Evolutionary conservation across 495 filamentous ascomycete species (phyloP).

Genomic region (Lineolata rhizophorae): DNA sequence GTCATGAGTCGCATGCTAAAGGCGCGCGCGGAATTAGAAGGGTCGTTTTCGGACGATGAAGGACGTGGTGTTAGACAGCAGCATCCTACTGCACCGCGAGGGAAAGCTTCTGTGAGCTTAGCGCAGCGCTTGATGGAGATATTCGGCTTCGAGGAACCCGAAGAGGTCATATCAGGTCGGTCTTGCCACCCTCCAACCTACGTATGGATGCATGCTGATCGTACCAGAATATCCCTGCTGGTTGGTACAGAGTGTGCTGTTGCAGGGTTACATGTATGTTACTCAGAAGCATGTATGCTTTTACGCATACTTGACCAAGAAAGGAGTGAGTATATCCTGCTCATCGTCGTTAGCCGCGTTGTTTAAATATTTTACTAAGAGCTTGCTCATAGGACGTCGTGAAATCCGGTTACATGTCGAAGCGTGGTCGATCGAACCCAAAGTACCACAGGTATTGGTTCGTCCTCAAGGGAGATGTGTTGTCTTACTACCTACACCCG

Average conservation of each 20-base stretch:
- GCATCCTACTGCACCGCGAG: conserved; percentile 14
- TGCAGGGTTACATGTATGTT: conserved; percentile 95
- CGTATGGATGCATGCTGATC: conserved; percentile 4
- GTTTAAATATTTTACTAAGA: conserved; percentile 4
- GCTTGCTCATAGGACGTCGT: conserved; percentile 31
- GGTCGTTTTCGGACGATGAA: conserved; percentile 7
- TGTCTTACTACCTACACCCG: conserved; percentile 77
- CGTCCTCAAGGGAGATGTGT: conserved; percentile 76
- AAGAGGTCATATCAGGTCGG: conserved; percentile 63
- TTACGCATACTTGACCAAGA: conserved; percentile 88
- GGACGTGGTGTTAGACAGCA: conserved; percentile 12
- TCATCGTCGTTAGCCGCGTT: neutral
- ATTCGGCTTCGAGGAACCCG: conserved; percentile 61
- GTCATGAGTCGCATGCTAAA: conserved; percentile 68
- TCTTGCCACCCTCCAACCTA: conserved; percentile 1
- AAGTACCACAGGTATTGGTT: conserved; percentile 94
- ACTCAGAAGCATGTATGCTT: conserved; percentile 87
- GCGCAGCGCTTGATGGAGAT: conserved; percentile 62
- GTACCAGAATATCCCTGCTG: conserved; percentile 74
- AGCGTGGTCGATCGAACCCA: conserved; percentile 75
- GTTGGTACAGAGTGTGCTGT: conserved; percentile 73
- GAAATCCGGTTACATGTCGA: conserved; percentile 77
- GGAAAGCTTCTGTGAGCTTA: conserved; percentile 25
- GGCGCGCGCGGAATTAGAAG: conserved; percentile 44
- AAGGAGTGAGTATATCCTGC: conserved; percentile 32